Base-by-base conservation (phyloP, 1,284 basidiomycete species). In the Athelia psychrophila region DNA sequence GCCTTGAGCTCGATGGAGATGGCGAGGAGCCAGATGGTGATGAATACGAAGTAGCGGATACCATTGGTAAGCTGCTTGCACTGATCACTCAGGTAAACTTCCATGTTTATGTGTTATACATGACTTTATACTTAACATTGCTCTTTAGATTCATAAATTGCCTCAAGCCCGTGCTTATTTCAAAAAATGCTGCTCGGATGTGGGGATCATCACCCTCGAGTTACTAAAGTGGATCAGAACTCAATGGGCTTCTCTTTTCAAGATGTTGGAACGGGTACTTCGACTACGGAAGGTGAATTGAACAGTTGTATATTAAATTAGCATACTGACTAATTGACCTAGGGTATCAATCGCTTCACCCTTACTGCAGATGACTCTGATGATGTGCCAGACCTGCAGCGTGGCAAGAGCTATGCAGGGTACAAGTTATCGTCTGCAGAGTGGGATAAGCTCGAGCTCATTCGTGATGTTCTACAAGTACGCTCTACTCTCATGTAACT, bases 151-250 rank as follows among this genome's bases (percentile, higher is more conserved):
- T 47, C 49, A 53, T n/a, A 55, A 48, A 44, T 64, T 60, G 6
- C 61, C 61, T 40, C 65, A 68, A 54, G 65, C 62, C 1, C 44
- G 51, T 6, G 55, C 57, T 10, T 65, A 61, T 53, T 64, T 65
- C 50, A 47, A 53, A 20, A 51, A 50, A 20, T 51, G 48, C 12
- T 64, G 64, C 42, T 13, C 36, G 12, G 42, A 64, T 16, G 53
- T 54, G 9, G 53, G 47, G 13, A 38, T 59, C 15, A 36, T 23
- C 5, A 42, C 46, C 2, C 51, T 63, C 22, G 50, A 62, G 33
- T 58, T 66, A 13, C 32, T 64, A 3, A 46, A 55, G 16, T 68
- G 61, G 61, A 54, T 66, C 38, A 47, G 52, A 6, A 68, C 63
- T 27, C 50, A 52, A 3, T 66, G 64, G 64, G 64, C 62, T 10